A percentile compares a stretch with the other conserved stretches of the same genome.
Evolutionary conservation across 257 asterid genomes (phyloP).

Genomic region (Catharanthus roseus): DNA sequence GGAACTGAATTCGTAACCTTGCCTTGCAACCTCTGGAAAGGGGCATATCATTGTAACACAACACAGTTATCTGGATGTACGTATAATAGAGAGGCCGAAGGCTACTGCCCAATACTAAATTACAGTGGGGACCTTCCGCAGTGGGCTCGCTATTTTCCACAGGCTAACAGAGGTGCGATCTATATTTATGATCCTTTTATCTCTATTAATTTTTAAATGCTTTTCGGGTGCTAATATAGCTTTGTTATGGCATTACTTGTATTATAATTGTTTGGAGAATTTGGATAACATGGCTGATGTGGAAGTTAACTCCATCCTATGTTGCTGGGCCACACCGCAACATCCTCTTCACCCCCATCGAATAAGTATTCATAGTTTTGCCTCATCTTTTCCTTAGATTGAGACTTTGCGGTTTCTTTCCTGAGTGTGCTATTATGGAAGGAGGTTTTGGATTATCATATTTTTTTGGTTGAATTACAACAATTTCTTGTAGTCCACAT

Average conservation of each 20-base stretch:
- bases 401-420: neutral
- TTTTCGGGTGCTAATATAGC: neutral
- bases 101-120: conserved; percentile 87
- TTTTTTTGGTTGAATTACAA: neutral
- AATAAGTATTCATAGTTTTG: neutral
- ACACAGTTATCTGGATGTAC: conserved; percentile 93
- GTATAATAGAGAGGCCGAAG: conserved; percentile 92
- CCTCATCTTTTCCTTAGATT: neutral
- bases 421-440: neutral
- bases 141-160: conserved; percentile 93
- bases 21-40: conserved; percentile 88
- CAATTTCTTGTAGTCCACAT: neutral
- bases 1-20: conserved; percentile 80
- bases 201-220: neutral
- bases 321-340: neutral
- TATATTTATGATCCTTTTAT: neutral
- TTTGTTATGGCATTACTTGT: neutral
- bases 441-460: neutral
- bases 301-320: neutral
- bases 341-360: no score
- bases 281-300: neutral
- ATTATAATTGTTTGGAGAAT: neutral
- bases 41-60: conserved; percentile 88
- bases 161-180: conserved; percentile 71
- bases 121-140: conserved; percentile 92